phyloP scores from a whole-genome alignment of 2,329 filamentous ascomycete genomes.

The Emergomyces pasteurianus region DNA sequence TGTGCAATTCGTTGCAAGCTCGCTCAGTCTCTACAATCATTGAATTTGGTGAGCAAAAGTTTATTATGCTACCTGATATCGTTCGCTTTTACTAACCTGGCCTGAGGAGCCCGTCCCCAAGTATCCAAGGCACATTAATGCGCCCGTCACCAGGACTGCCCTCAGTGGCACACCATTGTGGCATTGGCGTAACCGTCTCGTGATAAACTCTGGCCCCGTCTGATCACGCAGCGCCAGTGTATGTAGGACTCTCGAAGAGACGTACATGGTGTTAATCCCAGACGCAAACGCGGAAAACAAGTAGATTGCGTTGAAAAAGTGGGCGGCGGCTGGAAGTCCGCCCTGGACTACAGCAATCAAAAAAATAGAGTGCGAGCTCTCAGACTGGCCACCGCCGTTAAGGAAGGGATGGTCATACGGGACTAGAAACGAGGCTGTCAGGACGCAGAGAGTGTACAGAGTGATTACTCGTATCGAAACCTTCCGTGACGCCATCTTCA shows the following conservation, averaged over 20 bases:
- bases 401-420: conserved; percentile 31
- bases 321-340: conserved; percentile 26
- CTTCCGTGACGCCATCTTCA: conserved; percentile 36
- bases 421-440: conserved; percentile 33
- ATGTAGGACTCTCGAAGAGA: conserved; percentile 32
- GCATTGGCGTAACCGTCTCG: conserved; percentile 24
- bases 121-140: conserved; percentile 29
- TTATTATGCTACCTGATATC: background rate
- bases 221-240: conserved; percentile 28
- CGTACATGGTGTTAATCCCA: conserved; percentile 33
- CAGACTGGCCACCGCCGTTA: conserved; percentile 28
- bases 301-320: conserved; percentile 36
- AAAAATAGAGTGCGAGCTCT: conserved; percentile 26
- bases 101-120: conserved; percentile 30
- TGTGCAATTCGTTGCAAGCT: conserved; percentile 28
- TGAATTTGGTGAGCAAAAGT: conserved; percentile 4
- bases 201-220: conserved; percentile 33
- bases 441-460: conserved; percentile 31
- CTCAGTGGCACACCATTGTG: conserved; percentile 29
- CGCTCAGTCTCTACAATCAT: conserved; percentile 21
- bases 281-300: conserved; percentile 34
- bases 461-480: conserved; percentile 33
- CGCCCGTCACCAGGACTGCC: conserved; percentile 29
- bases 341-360: conserved; percentile 32
- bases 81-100: conserved; percentile 18